Evolutionary conservation across 2,329 filamentous ascomycete species (phyloP).

Genomic region (Colletotrichum sp.): DNA sequence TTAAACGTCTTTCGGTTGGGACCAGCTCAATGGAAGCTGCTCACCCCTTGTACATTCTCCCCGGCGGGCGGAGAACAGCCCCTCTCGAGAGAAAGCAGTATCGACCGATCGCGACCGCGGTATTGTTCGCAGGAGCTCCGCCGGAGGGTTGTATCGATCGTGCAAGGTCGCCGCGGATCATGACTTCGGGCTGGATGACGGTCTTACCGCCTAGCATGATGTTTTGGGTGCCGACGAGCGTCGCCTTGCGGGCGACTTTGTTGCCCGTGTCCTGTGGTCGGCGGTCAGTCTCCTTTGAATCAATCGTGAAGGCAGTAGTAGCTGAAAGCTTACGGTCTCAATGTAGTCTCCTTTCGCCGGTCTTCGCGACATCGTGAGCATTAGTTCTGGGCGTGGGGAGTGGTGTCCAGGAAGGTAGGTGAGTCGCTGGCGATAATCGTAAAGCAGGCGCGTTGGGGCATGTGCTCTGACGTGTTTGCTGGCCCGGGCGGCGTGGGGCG

Average conservation of each 20-base stretch:
- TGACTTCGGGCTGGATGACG: conserved; percentile 93
- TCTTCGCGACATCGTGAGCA: conserved; percentile 72
- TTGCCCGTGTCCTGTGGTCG: conserved; percentile 85
- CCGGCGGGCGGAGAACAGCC: conserved; percentile 81
- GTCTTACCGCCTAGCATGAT: conserved; percentile 97
- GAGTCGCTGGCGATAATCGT: not conserved
- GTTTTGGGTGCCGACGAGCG: conserved; percentile 93
- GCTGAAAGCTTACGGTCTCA: conserved; percentile 73
- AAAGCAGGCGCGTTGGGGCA: not conserved
- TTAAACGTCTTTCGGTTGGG: rapidly evolving
- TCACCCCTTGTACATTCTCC: conserved; percentile 78
- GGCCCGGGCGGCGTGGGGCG: not conserved
- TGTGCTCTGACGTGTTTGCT: not conserved
- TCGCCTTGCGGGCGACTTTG: conserved; percentile 92
- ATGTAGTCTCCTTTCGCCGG: conserved; percentile 91
- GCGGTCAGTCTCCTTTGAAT: not conserved
- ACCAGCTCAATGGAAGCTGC: not conserved
- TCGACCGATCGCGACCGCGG: conserved; percentile 84
- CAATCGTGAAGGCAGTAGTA: too few relatives aligned
- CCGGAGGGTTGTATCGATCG: conserved; percentile 56
- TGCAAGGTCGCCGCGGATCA: conserved; percentile 89
- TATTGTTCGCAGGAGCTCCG: conserved; percentile 54
- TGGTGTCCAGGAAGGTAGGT: too few relatives aligned
- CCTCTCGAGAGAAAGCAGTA: conserved; percentile 88
- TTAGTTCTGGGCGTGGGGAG: not conserved